Percentiles rank a stretch among this genome's conserved stretches.
Conservation (phyloP, 805 yeast species). For the Nakazawaea sp. region DNA sequence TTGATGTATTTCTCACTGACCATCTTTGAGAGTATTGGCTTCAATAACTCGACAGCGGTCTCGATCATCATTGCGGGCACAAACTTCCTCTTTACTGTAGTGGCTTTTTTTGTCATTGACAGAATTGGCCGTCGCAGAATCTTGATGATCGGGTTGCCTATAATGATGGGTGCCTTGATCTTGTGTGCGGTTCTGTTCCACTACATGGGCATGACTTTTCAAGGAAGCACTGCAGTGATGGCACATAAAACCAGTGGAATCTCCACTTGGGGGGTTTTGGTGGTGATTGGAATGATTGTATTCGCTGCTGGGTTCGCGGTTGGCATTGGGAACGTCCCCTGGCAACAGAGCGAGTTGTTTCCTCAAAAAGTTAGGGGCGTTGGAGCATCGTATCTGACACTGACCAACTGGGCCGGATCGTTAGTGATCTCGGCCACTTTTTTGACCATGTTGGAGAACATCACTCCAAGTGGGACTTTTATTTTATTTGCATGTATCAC, state of each 20-base stretch:
- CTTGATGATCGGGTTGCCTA: conserved; percentile 37
- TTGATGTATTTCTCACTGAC: conserved; percentile 52
- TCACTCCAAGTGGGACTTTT: conserved; percentile 94
- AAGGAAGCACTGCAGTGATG: conserved; percentile 18
- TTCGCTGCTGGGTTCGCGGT: conserved; percentile 88
- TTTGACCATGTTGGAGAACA: conserved; percentile 86
- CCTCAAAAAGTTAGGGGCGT: conserved; percentile 91
- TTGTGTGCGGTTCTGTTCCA: conserved; percentile 47
- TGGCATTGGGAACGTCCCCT: conserved; percentile 96
- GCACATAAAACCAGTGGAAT: conserved; percentile 31
- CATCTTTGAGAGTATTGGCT: conserved; percentile 47
- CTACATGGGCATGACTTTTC: conserved; percentile 31
- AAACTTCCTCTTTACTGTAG: conserved; percentile 43
- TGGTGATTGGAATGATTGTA: conserved; percentile 77
- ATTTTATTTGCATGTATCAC: conserved; percentile 83
- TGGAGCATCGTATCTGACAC: conserved; percentile 87
- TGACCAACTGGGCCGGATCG: conserved; percentile 94
- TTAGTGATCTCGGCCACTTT: conserved; percentile 86
- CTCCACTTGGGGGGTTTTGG: conserved; percentile 81
- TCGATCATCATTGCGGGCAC: conserved; percentile 51
- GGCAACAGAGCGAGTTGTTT: conserved; percentile 96
- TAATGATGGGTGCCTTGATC: conserved; percentile 36
- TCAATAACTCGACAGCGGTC: conserved; percentile 43
- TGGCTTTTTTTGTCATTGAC: conserved; percentile 43
- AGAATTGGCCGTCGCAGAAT: conserved; percentile 45